These are phyloP conservation scores for Cystobasidium sp. DNA, from an alignment of 1,284 basidiomycete species.

Conservation along the genomic window DNA sequence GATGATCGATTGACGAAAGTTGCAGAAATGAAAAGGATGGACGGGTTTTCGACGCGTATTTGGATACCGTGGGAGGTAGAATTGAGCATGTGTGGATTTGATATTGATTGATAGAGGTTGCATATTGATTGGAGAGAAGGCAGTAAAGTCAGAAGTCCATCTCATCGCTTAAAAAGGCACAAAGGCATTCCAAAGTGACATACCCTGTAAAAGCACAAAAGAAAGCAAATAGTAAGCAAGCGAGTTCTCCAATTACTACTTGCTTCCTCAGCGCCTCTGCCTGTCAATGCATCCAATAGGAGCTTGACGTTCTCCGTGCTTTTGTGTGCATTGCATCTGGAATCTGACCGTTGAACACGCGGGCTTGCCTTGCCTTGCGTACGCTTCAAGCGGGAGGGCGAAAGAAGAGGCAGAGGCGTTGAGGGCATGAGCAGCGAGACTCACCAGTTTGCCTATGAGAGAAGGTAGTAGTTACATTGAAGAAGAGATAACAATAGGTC, in stretches of 20 bases:
- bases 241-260: background rate
- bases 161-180: background rate
- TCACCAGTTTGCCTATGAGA: conserved; percentile 26
- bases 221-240: background rate
- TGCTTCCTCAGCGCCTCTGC: background rate
- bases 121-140: too few species aligned
- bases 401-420: background rate
- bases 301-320: background rate
- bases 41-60: too few species aligned
- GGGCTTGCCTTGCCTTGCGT: conserved; percentile 2
- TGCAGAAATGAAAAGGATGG: too few species aligned
- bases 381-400: background rate
- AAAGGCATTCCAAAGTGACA: background rate
- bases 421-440: background rate
- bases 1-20: too few species aligned
- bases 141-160: too few species aligned
- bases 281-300: background rate
- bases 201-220: conserved; percentile 22
- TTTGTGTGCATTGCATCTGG: background rate
- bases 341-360: conserved; percentile 12
- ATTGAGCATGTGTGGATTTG: too few species aligned
- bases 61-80: too few species aligned
- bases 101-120: background rate
- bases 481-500: too few species aligned
- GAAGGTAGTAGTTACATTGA: background rate